Evolutionary conservation across 331 rosid species (phyloP).

Genomic region (Pyracantha coccinea): DNA sequence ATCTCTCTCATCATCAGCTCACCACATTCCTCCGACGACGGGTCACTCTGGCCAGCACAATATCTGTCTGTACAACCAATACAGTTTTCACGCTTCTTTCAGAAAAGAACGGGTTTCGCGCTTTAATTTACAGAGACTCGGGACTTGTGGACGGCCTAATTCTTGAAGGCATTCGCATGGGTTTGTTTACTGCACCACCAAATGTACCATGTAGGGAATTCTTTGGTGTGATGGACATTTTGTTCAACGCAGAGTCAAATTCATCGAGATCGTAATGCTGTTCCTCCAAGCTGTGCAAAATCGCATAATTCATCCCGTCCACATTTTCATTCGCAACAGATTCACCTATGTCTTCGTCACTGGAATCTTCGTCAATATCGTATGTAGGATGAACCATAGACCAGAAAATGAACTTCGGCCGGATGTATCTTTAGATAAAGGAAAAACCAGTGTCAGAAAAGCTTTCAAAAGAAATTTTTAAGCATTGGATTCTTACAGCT

Average conservation of each 20-base stretch:
- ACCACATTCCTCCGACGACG: background rate
- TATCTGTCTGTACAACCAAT: slow-evolving; percentile 3
- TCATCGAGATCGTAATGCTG: slow-evolving; percentile 21
- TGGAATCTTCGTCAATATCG: slow-evolving; percentile 33
- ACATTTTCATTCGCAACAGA: background rate
- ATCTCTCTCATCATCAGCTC: background rate
- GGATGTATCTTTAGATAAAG: slow-evolving; percentile 35
- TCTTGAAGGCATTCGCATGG: slow-evolving; percentile 45
- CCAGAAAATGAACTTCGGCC: slow-evolving; percentile 66
- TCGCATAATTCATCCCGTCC: slow-evolving; percentile 27
- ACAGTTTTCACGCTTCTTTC: background rate
- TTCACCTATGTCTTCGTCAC: slow-evolving; percentile 39
- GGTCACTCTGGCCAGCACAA: background rate
- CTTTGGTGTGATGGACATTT: slow-evolving; percentile 75
- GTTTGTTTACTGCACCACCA: slow-evolving; percentile 2
- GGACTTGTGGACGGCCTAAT: slow-evolving; percentile 70
- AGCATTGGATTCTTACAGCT: background rate
- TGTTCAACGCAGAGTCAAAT: slow-evolving; percentile 37
- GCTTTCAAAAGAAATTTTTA: background rate
- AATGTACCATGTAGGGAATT: slow-evolving; percentile 11
- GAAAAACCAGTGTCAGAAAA: slow-evolving; percentile 7
- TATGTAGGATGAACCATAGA: slow-evolving; percentile 59
- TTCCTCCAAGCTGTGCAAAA: slow-evolving; percentile 3
- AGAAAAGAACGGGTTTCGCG: background rate
- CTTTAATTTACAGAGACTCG: slow-evolving; percentile 24